Percentiles rank a stretch among this genome's conserved stretches.
phyloP scores from a whole-genome alignment of 1,284 basidiomycete species.

The Leccinum angustisporum region DNA sequence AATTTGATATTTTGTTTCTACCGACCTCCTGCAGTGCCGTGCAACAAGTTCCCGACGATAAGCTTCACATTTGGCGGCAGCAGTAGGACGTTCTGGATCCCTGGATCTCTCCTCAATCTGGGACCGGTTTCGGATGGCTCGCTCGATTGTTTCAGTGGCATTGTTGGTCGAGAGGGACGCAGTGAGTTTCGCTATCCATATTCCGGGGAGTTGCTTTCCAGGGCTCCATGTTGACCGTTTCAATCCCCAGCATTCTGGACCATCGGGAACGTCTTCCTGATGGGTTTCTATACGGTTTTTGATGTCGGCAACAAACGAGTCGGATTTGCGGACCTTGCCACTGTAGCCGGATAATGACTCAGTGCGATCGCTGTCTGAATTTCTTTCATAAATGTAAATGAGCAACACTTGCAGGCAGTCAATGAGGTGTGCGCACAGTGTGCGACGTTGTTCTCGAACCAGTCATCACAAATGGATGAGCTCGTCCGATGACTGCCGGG shows the following conservation, averaged over 20 bases:
- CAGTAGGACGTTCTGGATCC: not conserved
- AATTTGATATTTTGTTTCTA: not conserved
- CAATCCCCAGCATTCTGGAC: not conserved
- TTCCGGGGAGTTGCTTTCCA: not conserved
- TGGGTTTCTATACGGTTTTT: not conserved
- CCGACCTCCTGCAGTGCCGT: not conserved
- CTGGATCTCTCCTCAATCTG: not conserved
- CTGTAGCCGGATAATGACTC: not conserved
- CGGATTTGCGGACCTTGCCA: not conserved
- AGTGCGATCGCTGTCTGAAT: no score
- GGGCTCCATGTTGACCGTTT: not conserved
- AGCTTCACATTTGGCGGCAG: not conserved
- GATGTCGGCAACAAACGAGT: not conserved
- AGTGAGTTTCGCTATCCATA: not conserved
- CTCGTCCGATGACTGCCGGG: no score
- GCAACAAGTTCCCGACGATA: not conserved
- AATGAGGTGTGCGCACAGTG: no score
- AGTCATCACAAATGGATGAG: no score
- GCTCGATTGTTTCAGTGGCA: not conserved
- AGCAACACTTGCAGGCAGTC: no score
- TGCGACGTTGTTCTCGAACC: no score
- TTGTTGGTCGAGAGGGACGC: not conserved
- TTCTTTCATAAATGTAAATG: no score
- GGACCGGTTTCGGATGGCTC: not conserved
- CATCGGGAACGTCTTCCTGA: not conserved